A percentile compares a stretch with the other conserved stretches of the same genome.
phyloP scores from a whole-genome alignment of 73 alveolate species.

The Symbiodinium natans region DNA sequence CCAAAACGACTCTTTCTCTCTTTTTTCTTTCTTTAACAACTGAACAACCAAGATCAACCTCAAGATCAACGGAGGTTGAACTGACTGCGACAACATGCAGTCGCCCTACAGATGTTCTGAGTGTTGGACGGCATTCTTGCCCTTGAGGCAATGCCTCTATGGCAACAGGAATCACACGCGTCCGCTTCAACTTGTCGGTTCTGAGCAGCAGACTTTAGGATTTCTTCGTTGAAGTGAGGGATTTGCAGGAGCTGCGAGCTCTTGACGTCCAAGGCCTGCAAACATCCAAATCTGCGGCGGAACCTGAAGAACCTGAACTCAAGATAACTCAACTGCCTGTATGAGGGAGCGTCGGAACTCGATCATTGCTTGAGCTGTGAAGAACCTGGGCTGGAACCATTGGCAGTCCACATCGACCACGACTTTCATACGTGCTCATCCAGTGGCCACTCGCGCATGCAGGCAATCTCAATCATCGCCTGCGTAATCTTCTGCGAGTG shows the following conservation, averaged over 20 bases:
- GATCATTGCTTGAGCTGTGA: conserved; percentile 90
- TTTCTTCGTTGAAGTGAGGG: conserved; percentile 89
- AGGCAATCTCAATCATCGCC: conserved; percentile 93
- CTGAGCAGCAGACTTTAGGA: conserved; percentile 34
- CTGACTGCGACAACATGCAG: too few species aligned
- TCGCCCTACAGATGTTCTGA: too few species aligned
- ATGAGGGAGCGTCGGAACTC: conserved; percentile 84
- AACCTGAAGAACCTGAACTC: not conserved
- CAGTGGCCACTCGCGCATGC: conserved; percentile 70
- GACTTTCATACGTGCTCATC: not conserved
- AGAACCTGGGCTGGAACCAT: conserved; percentile 28
- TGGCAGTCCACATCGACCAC: not conserved
- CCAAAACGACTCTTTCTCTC: too few species aligned
- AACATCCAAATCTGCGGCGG: not conserved
- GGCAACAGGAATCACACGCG: too few species aligned
- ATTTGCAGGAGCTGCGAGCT: conserved; percentile 88
- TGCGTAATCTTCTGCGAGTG: conserved; percentile 80
- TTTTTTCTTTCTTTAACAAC: too few species aligned
- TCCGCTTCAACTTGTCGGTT: not conserved
- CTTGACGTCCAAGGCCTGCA: conserved; percentile 92
- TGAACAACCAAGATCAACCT: too few species aligned
- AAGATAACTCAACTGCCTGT: conserved; percentile 42
- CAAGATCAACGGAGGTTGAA: too few species aligned
- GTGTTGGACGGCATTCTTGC: conserved; percentile 63
- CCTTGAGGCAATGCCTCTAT: conserved; percentile 70